Percentiles rank a stretch among this genome's conserved stretches.
Evolutionary conservation across 1,284 basidiomycete species (phyloP).

Genomic region (Hortiboletus rubellus): DNA sequence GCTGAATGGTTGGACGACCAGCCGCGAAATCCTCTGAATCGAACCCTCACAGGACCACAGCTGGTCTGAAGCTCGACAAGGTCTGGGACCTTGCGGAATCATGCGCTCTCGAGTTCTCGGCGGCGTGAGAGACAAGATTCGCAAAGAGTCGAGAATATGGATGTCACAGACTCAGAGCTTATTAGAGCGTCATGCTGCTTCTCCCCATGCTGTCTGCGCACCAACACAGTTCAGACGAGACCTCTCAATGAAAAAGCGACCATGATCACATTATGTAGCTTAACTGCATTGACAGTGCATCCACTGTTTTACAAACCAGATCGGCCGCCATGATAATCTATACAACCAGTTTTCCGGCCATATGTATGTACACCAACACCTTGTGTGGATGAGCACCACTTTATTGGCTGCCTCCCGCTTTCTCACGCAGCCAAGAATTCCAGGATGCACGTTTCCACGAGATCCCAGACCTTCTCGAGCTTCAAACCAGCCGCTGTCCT

Average conservation of each 20-base stretch:
- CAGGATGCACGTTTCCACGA: slow-evolving; percentile 31
- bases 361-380: too few species aligned
- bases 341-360: too few species aligned
- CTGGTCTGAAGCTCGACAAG: slow-evolving; percentile 33
- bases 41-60: slow-evolving; percentile 8
- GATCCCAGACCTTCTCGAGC: slow-evolving; percentile 38
- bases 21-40: slow-evolving; percentile 2
- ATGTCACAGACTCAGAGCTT: not conserved
- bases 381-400: too few species aligned
- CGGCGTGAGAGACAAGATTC: slow-evolving; percentile 16
- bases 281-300: too few species aligned
- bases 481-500: slow-evolving; percentile 21
- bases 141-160: not conserved
- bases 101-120: slow-evolving; percentile 29
- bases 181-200: not conserved
- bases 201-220: slow-evolving; percentile 4
- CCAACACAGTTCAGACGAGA: not conserved
- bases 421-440: slow-evolving; percentile 30
- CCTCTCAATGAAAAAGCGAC: too few species aligned
- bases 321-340: too few species aligned
- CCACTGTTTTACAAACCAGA: too few species aligned
- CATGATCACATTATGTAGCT: too few species aligned
- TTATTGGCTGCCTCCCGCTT: too few species aligned
- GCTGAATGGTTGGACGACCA: not conserved
- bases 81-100: slow-evolving; percentile 36